Conservation (phyloP, 306 rosid genomes). For the Prinsepia uniflora region DNA sequence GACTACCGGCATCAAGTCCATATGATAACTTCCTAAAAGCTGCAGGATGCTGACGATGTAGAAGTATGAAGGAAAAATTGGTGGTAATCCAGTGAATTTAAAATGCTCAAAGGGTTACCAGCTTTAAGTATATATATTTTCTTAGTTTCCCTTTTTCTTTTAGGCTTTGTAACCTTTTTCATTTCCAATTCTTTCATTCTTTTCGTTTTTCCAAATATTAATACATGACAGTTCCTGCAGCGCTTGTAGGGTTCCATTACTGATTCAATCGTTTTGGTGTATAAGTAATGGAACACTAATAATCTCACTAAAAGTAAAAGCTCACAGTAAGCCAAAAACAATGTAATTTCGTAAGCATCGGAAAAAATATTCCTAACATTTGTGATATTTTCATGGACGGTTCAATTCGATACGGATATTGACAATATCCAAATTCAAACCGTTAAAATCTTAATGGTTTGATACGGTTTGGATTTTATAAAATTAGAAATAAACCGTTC, state of each 20-base stretch:
- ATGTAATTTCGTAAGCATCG: no score
- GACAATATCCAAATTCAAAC: no score
- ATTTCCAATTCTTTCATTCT: constrained; percentile 17
- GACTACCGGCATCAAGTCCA: constrained; percentile 82
- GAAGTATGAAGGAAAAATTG: background rate
- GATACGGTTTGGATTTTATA: no score
- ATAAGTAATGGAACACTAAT: background rate
- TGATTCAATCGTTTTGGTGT: background rate
- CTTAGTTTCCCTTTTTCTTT: background rate
- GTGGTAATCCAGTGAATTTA: background rate
- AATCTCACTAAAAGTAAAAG: no score
- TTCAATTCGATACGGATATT: no score
- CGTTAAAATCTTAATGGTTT: no score
- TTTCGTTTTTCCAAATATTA: background rate
- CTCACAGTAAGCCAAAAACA: no score
- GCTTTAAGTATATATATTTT: background rate
- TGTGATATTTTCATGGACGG: no score
- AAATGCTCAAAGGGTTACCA: constrained; percentile 1
- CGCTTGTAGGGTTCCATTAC: background rate
- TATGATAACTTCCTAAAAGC: constrained; percentile 86
- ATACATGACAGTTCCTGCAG: constrained; percentile 5
- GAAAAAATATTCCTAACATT: no score
- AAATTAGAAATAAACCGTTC: no score
- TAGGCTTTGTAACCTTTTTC: constrained; percentile 8
- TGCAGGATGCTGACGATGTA: constrained; percentile 68